A percentile compares a stretch with the other conserved stretches of the same genome.
Conservation (phyloP, 352 stramenopile species). For the Halophytophthora polymorphica region DNA sequence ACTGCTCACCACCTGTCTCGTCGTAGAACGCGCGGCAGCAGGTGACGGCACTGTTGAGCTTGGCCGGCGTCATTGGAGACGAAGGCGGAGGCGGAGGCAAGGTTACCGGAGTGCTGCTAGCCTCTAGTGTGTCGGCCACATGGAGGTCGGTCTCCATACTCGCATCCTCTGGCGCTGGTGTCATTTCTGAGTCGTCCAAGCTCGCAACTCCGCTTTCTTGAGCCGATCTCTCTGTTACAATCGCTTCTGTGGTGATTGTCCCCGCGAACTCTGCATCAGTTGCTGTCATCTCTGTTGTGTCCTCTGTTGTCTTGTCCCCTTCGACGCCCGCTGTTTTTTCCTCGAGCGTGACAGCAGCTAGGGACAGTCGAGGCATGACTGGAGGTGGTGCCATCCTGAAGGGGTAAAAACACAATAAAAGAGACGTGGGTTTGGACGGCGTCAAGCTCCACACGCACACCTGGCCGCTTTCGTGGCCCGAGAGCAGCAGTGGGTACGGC, state of each 20-base stretch:
- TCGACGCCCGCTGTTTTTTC: no score
- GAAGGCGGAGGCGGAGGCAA: constrained; percentile 2
- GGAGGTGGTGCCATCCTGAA: constrained; percentile 25
- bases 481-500: constrained; percentile 67
- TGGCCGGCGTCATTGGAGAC: constrained; percentile 18
- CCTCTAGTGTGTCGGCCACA: background rate
- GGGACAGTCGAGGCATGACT: background rate
- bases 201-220: no score
- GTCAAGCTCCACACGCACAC: constrained; percentile 60
- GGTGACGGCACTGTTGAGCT: constrained; percentile 31
- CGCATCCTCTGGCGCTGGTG: no score
- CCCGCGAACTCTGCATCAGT: no score
- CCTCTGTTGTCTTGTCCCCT: no score
- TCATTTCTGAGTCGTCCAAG: no score
- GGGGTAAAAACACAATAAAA: constrained; percentile 40
- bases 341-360: no score
- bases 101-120: background rate
- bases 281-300: no score
- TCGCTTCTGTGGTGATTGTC: no score
- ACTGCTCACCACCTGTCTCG: constrained; percentile 49
- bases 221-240: no score
- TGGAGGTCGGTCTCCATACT: background rate
- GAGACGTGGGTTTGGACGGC: constrained; percentile 36
- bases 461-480: constrained; percentile 66
- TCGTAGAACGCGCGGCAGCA: constrained; percentile 62